phyloP scores from a whole-genome alignment of 2,329 filamentous ascomycete species.

The Stagonosporopsis cucurbitacearum region DNA sequence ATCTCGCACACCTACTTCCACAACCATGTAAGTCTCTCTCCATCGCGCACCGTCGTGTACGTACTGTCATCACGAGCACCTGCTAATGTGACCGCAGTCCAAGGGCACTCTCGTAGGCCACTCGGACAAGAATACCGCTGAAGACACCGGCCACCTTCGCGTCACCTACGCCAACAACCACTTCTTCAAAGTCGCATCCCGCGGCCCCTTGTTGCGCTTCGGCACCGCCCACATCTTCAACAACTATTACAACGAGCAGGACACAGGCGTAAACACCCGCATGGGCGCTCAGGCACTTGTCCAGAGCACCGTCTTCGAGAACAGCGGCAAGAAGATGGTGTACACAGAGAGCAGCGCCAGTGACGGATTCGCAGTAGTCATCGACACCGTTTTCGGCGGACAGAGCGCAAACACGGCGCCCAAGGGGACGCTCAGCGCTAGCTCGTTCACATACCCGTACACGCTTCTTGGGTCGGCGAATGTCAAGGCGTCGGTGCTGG shows the following conservation, averaged over 20 bases:
- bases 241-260: constrained; percentile 49
- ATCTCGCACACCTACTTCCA: constrained; percentile 59
- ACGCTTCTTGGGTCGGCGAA: constrained; percentile 57
- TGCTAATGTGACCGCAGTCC: constrained; percentile 42
- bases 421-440: constrained; percentile 56
- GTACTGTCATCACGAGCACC: neutral
- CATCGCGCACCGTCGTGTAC: neutral
- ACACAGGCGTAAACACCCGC: constrained; percentile 50
- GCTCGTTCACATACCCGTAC: constrained; percentile 59
- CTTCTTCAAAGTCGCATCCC: constrained; percentile 68
- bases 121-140: constrained; percentile 61
- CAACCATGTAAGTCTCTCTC: constrained; percentile 53
- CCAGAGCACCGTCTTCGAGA: constrained; percentile 60
- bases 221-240: constrained; percentile 68
- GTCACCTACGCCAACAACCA: constrained; percentile 72
- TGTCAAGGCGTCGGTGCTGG: constrained; percentile 54
- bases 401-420: constrained; percentile 56
- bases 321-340: constrained; percentile 62
- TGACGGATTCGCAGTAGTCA: constrained; percentile 50
- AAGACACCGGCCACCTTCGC: constrained; percentile 65
- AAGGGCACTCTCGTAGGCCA: constrained; percentile 66
- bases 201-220: constrained; percentile 68
- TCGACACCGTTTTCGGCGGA: constrained; percentile 53
- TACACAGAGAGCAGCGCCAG: constrained; percentile 60
- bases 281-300: constrained; percentile 51